Conservation (phyloP, 2,329 filamentous ascomycete species). For the Aureobasidium sp. region DNA sequence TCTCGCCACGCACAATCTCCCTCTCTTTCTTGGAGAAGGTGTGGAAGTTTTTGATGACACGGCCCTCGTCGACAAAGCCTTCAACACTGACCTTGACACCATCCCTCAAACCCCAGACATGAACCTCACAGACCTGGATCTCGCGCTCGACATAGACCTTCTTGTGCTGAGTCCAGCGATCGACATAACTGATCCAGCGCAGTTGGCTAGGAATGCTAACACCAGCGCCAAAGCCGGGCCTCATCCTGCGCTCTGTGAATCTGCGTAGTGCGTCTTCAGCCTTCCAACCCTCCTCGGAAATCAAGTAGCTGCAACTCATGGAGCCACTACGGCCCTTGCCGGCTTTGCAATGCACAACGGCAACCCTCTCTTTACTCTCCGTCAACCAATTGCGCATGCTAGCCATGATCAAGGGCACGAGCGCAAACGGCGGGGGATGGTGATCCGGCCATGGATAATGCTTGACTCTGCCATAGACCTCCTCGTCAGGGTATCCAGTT, state of each 20-base stretch:
- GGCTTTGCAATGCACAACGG: conserved; percentile 94
- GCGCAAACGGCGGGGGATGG: conserved; percentile 84
- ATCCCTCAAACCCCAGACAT: conserved; percentile 79
- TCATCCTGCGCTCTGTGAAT: conserved; percentile 81
- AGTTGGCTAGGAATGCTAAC: conserved; percentile 91
- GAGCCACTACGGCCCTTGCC: conserved; percentile 92
- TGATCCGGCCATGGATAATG: conserved; percentile 98
- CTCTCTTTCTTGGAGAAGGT: conserved; percentile 69
- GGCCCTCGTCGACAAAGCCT: conserved; percentile 82
- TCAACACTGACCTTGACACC: conserved; percentile 84
- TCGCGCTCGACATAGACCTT: conserved; percentile 78
- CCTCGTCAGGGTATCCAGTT: conserved; percentile 86
- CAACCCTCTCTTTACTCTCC: conserved; percentile 54
- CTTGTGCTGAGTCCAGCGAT: conserved; percentile 69
- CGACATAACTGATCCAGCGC: conserved; percentile 80
- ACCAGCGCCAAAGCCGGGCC: conserved; percentile 77
- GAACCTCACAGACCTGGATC: conserved; percentile 80
- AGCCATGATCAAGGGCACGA: conserved; percentile 83
- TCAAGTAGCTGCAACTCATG: conserved; percentile 79
- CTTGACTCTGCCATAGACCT: conserved; percentile 75
- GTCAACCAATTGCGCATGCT: conserved; percentile 87
- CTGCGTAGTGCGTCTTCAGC: conserved; percentile 55
- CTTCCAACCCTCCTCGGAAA: conserved; percentile 73
- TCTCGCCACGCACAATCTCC: conserved; percentile 54
- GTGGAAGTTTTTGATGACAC: conserved; percentile 76